A percentile compares a stretch with the other conserved stretches of the same genome.
phyloP scores from a whole-genome alignment of 768 basidiomycete genomes.

The Albatrellus ellisii region DNA sequence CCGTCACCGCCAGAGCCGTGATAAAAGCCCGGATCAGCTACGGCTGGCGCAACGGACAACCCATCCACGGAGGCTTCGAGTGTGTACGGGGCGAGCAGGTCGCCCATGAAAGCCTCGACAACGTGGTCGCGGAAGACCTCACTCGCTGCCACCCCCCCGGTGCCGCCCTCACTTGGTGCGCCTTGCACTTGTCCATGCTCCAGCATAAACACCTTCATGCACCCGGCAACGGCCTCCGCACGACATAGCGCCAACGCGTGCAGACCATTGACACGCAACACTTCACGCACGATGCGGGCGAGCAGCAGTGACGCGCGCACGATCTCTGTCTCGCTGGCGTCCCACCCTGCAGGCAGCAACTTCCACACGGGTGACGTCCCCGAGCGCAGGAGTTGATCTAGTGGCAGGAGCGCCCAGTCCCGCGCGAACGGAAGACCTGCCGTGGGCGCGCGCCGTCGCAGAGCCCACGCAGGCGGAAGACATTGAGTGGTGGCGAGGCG shows the following conservation, averaged over 20 bases:
- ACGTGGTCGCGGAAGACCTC: slow-evolving; percentile 74
- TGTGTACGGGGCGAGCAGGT: slow-evolving; percentile 44
- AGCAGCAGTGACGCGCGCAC: slow-evolving; percentile 57
- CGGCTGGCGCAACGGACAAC: slow-evolving; percentile 10
- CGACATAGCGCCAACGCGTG: slow-evolving; percentile 29
- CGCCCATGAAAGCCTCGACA: slow-evolving; percentile 46
- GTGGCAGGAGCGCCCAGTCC: slow-evolving; percentile 58
- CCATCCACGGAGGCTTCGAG: slow-evolving; percentile 19
- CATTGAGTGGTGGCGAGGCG: slow-evolving; percentile 41
- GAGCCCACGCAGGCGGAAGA: slow-evolving; percentile 17
- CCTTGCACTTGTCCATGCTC: slow-evolving; percentile 58
- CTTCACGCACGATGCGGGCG: slow-evolving; percentile 33
- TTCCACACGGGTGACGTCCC: slow-evolving; percentile 61
- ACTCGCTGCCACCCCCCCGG: background rate
- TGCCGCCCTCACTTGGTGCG: slow-evolving; percentile 18
- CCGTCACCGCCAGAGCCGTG: slow-evolving; percentile 8
- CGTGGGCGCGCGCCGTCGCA: slow-evolving; percentile 2
- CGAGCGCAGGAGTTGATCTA: slow-evolving; percentile 75
- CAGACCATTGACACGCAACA: slow-evolving; percentile 30
- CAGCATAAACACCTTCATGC: slow-evolving; percentile 95
- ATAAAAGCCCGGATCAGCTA: too few species aligned
- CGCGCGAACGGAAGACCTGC: slow-evolving; percentile 33
- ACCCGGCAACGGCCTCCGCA: slow-evolving; percentile 53
- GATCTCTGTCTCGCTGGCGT: slow-evolving; percentile 67
- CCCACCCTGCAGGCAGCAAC: slow-evolving; percentile 56